Evolutionary conservation across 257 asterid genomes (phyloP), one percentile per base, ranked within the genome.

Genomic region (Nicotiana undulata): DNA sequence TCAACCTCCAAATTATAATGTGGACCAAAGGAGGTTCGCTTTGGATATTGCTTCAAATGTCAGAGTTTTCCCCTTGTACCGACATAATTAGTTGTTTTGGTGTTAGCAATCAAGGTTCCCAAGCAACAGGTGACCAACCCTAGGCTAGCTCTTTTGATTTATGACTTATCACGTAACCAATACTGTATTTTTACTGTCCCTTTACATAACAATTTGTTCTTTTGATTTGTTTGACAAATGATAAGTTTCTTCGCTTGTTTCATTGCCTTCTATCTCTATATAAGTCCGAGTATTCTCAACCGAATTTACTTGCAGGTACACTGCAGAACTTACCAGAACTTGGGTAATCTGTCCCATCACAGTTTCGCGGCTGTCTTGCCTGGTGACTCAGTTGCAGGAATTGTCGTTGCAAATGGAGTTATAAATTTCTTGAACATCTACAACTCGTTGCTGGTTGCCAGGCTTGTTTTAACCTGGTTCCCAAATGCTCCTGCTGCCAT

Each of bases 391-490:
- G 88, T 94, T 82, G 98, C 97, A 12, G 96, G 96, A 80, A 18
- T 90, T 11, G 97, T 94, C 83, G 96, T 88, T 34, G 76, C 93
- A 2, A 93, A 93, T 77, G 98, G 98, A 80, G 77, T 93, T 76
- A 66, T 82, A 83, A 93, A 87, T 80, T 93, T 94, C 89, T 86
- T 94, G 85, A 95, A 88, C 90, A 86, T 95, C 83, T 95, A 95
- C 88, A 93, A 95, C 84, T 89, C 97, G 29, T 67, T 93, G 85
- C 85, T 93, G 84, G 85, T 95, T 60, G 90, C 79, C 51, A 89
- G 99, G 90, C 97, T 95, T 68, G 97, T 95, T 80, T 86, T 95
- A 59, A 92, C 98, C 58, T 95, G 98, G 99, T 95, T 95, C 85
- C 99, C 99, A 5, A 93, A 85, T 82, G 94, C 96, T 61, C 99